A percentile compares a stretch with the other conserved stretches of the same genome.
Evolutionary conservation across 495 filamentous ascomycete genomes (phyloP).

Genomic region (Talaromyces nanjingensis): DNA sequence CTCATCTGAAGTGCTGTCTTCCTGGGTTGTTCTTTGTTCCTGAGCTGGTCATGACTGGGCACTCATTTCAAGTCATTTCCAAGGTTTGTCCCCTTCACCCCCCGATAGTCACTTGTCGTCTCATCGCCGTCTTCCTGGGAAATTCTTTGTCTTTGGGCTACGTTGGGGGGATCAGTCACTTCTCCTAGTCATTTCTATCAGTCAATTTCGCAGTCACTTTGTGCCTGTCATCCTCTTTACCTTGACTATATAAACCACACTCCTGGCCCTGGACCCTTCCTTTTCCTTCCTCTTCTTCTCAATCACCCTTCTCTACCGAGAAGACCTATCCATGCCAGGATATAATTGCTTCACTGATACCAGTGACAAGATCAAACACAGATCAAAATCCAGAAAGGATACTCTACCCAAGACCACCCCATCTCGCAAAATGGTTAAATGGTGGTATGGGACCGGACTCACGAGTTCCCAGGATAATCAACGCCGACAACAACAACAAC

Average conservation of each 20-base stretch:
- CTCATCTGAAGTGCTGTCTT: background rate
- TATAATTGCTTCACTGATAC: no score
- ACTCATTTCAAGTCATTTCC: no score
- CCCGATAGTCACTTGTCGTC: background rate
- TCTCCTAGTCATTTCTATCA: no score
- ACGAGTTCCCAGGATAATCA: no score
- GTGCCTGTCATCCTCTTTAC: background rate
- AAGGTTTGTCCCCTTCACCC: no score
- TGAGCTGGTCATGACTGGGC: background rate
- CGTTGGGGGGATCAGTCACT: background rate
- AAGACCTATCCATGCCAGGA: no score
- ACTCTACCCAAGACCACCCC: no score
- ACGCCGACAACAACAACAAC: no score
- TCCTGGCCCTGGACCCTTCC: background rate
- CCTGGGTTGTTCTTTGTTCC: background rate
- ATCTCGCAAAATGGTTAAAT: no score
- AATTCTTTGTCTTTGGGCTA: background rate
- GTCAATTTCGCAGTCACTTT: background rate
- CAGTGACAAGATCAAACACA: no score
- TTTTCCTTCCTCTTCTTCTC: background rate
- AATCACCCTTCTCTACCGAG: background rate
- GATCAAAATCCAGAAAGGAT: no score
- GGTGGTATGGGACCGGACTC: no score
- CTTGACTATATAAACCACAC: background rate
- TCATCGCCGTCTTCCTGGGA: background rate